A percentile compares a stretch with the other conserved stretches of the same genome.
Evolutionary conservation across 495 filamentous ascomycete genomes (phyloP).

Genomic region (Xylaria castorea): DNA sequence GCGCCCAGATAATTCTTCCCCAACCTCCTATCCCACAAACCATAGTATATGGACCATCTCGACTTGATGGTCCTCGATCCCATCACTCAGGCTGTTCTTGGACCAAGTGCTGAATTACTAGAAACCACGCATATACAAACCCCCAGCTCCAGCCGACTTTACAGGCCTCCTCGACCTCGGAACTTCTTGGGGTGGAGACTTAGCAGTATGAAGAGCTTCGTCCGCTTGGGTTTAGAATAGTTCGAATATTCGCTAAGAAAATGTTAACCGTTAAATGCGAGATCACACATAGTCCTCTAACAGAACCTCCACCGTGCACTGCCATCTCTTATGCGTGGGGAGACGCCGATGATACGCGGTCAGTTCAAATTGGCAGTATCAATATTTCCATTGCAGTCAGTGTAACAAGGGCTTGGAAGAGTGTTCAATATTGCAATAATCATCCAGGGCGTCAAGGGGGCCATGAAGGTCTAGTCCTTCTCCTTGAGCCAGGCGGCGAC

Average conservation of each 20-base stretch:
- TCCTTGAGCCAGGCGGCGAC: too few species aligned
- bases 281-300: neutral
- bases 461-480: too few species aligned
- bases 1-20: neutral
- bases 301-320: neutral
- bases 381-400: conserved; percentile 30
- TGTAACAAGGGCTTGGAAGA: too few species aligned
- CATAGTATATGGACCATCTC: neutral
- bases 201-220: neutral
- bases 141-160: neutral
- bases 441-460: too few species aligned
- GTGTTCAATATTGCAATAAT: too few species aligned
- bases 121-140: neutral
- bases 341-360: neutral
- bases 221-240: neutral
- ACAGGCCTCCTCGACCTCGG: neutral
- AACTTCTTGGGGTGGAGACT: neutral
- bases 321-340: conserved; percentile 9
- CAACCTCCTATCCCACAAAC: neutral
- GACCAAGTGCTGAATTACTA: neutral
- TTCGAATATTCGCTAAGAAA: neutral
- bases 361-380: neutral
- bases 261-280: conserved; percentile 4
- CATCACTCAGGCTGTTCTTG: neutral
- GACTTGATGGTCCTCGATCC: neutral